phyloP scores from a whole-genome alignment of 805 yeast species.

The Suhomyces xylopsoci region DNA sequence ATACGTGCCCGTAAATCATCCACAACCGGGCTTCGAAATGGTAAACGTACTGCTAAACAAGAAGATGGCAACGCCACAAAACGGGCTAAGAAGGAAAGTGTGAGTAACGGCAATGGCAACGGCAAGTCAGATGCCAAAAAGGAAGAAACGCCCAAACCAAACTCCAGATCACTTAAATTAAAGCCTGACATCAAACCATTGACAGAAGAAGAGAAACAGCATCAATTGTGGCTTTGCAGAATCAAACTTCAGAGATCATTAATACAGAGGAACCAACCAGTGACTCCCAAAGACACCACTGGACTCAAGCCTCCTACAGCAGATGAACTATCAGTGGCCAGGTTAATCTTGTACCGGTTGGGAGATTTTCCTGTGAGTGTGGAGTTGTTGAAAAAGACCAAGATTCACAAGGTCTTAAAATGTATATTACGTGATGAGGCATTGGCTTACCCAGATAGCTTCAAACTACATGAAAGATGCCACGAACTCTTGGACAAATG shows the following conservation, averaged over 20 bases:
- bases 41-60: conserved; percentile 1
- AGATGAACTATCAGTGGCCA: conserved; percentile 41
- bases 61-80: conserved; percentile 3
- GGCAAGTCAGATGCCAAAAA: background rate
- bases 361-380: conserved; percentile 41
- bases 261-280: conserved; percentile 43
- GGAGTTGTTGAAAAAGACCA: conserved; percentile 42
- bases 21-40: background rate
- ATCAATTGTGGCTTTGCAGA: conserved; percentile 47
- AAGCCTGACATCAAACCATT: conserved; percentile 11
- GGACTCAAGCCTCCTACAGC: conserved; percentile 39
- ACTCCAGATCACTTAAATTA: conserved; percentile 1
- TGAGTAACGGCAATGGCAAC: conserved; percentile 7
- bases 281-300: conserved; percentile 34
- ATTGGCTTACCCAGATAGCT: conserved; percentile 42
- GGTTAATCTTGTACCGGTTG: conserved; percentile 39
- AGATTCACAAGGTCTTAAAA: conserved; percentile 51
- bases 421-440: conserved; percentile 41
- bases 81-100: conserved; percentile 5
- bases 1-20: conserved; percentile 7
- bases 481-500: conserved; percentile 40
- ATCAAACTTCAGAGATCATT: conserved; percentile 48
- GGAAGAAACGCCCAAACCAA: conserved; percentile 4
- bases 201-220: conserved; percentile 41
- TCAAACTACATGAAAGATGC: conserved; percentile 45